Evolutionary conservation across 2,329 filamentous ascomycete genomes (phyloP).

Genomic region (Taxawa tesnikishii): DNA sequence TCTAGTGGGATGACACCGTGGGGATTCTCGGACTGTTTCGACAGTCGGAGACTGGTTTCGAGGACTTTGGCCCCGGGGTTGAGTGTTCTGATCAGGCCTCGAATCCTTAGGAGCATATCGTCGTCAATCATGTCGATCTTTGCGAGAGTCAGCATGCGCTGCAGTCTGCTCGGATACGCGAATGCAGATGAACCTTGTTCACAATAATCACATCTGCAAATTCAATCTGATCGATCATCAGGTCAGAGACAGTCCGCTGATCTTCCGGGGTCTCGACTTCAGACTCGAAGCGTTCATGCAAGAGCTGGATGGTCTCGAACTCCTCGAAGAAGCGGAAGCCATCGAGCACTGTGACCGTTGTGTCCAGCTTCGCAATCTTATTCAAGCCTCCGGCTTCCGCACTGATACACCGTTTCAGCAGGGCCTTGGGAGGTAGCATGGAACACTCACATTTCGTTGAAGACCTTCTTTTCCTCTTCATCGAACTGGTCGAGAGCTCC

Average conservation of each 20-base stretch:
- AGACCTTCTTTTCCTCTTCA: constrained; percentile 30
- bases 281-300: constrained; percentile 47
- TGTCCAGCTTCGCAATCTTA: constrained; percentile 54
- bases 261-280: constrained; percentile 55
- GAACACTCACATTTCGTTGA: constrained; percentile 32
- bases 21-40: constrained; percentile 4
- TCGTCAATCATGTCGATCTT: constrained; percentile 44
- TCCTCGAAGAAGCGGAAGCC: constrained; percentile 61
- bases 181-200: constrained; percentile 40
- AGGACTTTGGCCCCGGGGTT: constrained; percentile 57
- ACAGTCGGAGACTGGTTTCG: constrained; percentile 30
- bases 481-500: constrained; percentile 24
- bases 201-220: constrained; percentile 63
- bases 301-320: constrained; percentile 57
- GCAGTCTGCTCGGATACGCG: neutral
- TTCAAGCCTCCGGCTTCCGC: constrained; percentile 51
- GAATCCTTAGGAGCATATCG: constrained; percentile 28
- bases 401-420: constrained; percentile 13
- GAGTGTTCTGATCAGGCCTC: constrained; percentile 44
- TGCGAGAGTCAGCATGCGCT: neutral
- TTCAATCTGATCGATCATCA: constrained; percentile 68
- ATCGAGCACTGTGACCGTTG: constrained; percentile 61
- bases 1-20: constrained; percentile 21
- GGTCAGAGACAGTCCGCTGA: constrained; percentile 59
- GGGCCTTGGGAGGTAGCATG: constrained; percentile 2